Evolutionary conservation across 176 grass and related monocot species (phyloP).

Genomic region (Thinopyrum elongatum): DNA sequence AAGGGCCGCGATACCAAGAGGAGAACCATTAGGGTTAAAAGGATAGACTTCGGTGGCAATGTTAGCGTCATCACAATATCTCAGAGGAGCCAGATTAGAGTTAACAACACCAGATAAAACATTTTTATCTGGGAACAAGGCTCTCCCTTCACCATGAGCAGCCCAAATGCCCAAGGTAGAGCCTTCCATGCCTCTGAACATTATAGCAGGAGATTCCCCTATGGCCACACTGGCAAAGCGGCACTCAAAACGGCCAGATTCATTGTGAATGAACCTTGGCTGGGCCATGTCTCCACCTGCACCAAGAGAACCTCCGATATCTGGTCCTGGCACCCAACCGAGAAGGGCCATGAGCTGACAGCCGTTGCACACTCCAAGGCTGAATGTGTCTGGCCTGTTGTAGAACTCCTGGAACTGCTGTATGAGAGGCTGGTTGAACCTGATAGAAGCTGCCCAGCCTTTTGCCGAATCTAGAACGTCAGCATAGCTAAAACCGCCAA

Average conservation of each 20-base stretch:
- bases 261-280: constrained; percentile 95
- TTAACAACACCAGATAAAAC: constrained; percentile 54
- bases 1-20: constrained; percentile 73
- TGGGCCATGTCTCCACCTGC: constrained; percentile 68
- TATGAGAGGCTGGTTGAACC: constrained; percentile 77
- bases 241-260: constrained; percentile 79
- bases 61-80: constrained; percentile 74
- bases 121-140: constrained; percentile 68
- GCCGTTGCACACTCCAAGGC: constrained; percentile 90
- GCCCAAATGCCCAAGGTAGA: constrained; percentile 78
- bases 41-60: constrained; percentile 75
- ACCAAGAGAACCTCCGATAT: constrained; percentile 57
- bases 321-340: constrained; percentile 84
- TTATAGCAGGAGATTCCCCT: constrained; percentile 67
- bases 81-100: constrained; percentile 59
- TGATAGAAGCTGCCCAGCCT: constrained; percentile 92
- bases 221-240: constrained; percentile 78
- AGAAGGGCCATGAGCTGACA: constrained; percentile 97
- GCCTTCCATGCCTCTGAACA: constrained; percentile 96
- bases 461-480: constrained; percentile 90
- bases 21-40: constrained; percentile 97
- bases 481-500: constrained; percentile 94
- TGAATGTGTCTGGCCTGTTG: constrained; percentile 73
- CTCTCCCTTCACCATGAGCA: constrained; percentile 85
- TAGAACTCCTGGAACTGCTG: constrained; percentile 85